These are phyloP conservation scores for Suhomyces atakaporum DNA, from an alignment of 1,139 yeast species.

Conservation along the genomic window DNA sequence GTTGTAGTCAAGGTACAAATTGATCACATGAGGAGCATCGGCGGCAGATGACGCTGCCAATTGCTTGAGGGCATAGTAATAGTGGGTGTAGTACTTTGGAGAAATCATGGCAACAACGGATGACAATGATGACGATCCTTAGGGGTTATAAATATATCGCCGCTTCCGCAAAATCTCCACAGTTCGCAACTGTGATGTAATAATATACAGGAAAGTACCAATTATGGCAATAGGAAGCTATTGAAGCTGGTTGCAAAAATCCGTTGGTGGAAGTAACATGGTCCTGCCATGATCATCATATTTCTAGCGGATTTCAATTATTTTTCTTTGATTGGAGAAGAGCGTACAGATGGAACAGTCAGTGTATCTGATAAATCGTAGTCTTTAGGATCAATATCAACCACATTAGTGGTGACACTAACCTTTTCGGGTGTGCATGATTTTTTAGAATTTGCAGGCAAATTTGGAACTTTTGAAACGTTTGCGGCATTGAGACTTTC, in stretches of 20 bases:
- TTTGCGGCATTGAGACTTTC: too few relatives aligned
- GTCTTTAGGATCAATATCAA: constrained; percentile 8
- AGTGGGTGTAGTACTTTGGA: constrained; percentile 46
- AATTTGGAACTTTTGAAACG: too few relatives aligned
- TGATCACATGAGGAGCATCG: constrained; percentile 37
- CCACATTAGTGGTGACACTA: too few relatives aligned
- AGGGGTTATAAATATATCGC: background rate
- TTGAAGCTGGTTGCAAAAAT: too few relatives aligned
- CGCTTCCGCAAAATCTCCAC: constrained; percentile 1
- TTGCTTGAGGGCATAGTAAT: constrained; percentile 28
- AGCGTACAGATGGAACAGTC: constrained; percentile 10
- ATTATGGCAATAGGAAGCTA: too few relatives aligned
- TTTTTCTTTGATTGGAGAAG: constrained; percentile 9
- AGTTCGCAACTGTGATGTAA: background rate
- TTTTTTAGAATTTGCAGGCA: background rate
- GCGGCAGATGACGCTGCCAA: constrained; percentile 18
- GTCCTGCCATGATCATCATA: background rate
- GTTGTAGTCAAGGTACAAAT: constrained; percentile 71
- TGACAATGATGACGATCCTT: background rate
- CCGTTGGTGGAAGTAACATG: too few relatives aligned
- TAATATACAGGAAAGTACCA: too few relatives aligned
- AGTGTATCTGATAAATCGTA: constrained; percentile 12
- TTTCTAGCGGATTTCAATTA: too few relatives aligned
- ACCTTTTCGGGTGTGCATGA: background rate
- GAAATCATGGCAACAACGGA: constrained; percentile 31